Percentiles rank a stretch among this genome's conserved stretches.
Conservation (phyloP, 768 basidiomycete species). For the Tephrocybe rancida region DNA sequence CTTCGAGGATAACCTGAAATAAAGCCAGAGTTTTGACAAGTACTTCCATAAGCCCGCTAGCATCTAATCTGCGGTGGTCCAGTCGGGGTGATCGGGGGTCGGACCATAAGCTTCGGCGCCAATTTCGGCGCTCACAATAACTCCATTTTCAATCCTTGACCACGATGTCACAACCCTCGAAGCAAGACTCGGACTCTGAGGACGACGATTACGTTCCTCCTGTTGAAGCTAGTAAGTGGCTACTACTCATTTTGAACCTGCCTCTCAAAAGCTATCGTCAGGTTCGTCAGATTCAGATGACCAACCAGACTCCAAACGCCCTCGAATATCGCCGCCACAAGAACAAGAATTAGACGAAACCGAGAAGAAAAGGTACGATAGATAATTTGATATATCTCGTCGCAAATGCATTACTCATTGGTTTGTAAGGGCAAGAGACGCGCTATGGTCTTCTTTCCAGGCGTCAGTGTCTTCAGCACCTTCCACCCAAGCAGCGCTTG, state of each 20-base stretch:
- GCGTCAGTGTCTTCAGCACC: conserved; percentile 49
- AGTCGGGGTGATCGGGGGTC: no score
- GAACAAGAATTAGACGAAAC: conserved; percentile 34
- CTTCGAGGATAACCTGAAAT: no score
- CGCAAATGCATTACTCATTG: conserved; percentile 5
- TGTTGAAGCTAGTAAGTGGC: conserved; percentile 36
- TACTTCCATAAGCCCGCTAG: no score
- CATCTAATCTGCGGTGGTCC: no score
- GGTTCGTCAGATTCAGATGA: conserved; percentile 44
- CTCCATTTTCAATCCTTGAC: no score
- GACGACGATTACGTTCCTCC: conserved; percentile 74
- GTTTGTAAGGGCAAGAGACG: conserved; percentile 53
- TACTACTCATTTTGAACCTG: background rate
- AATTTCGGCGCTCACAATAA: no score
- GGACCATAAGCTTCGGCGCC: no score
- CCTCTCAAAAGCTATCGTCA: conserved; percentile 27
- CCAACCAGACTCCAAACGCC: conserved; percentile 35
- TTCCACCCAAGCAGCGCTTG: conserved; percentile 17
- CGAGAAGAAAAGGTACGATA: conserved; percentile 46
- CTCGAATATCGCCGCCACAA: conserved; percentile 27
- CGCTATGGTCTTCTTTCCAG: conserved; percentile 71
- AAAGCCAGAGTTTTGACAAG: no score
- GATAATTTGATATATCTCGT: background rate
- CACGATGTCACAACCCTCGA: conserved; percentile 10
- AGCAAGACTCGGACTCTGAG: conserved; percentile 57